These are phyloP conservation scores for Phytopythium litorale DNA, from an alignment of 352 stramenopile species.

Conservation along the genomic window DNA sequence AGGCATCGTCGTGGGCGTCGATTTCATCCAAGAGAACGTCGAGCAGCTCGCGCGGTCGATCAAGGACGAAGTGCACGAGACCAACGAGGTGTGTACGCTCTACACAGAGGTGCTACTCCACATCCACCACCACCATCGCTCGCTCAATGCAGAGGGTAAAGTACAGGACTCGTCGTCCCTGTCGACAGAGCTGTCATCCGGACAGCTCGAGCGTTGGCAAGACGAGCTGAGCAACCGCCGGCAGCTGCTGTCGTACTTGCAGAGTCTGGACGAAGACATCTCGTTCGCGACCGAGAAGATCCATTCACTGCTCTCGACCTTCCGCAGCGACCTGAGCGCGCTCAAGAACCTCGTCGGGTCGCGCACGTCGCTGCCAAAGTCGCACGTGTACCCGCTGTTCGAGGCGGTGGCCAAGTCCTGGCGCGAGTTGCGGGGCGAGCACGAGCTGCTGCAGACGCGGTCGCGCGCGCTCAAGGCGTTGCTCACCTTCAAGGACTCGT, in stretches of 20 bases:
- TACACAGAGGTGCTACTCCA: slow-evolving; percentile 81
- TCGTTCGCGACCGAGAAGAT: slow-evolving; percentile 83
- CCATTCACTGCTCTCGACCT: slow-evolving; percentile 54
- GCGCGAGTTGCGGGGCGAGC: slow-evolving; percentile 70
- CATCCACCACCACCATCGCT: slow-evolving; percentile 49
- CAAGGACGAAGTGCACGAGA: slow-evolving; percentile 53
- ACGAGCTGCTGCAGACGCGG: slow-evolving; percentile 67
- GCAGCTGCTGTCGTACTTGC: slow-evolving; percentile 90
- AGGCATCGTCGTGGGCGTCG: slow-evolving; percentile 64
- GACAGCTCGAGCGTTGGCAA: slow-evolving; percentile 81
- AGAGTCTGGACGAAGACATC: slow-evolving; percentile 91
- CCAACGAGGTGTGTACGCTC: slow-evolving; percentile 69
- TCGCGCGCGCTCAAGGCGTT: slow-evolving; percentile 62
- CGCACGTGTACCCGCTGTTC: slow-evolving; percentile 94
- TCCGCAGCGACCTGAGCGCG: slow-evolving; percentile 61
- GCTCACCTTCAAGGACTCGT: slow-evolving; percentile 76
- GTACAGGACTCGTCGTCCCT: slow-evolving; percentile 1
- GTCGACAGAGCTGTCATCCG: slow-evolving; percentile 13
- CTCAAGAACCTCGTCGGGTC: slow-evolving; percentile 83
- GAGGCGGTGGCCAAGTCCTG: slow-evolving; percentile 85
- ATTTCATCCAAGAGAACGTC: slow-evolving; percentile 57
- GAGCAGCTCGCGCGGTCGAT: slow-evolving; percentile 38
- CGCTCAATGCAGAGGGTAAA: slow-evolving; percentile 18
- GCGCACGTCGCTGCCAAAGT: slow-evolving; percentile 89
- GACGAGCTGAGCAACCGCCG: slow-evolving; percentile 90